Base-by-base conservation (phyloP, 805 yeast genomes). In the Cephaloascus fragrans region DNA sequence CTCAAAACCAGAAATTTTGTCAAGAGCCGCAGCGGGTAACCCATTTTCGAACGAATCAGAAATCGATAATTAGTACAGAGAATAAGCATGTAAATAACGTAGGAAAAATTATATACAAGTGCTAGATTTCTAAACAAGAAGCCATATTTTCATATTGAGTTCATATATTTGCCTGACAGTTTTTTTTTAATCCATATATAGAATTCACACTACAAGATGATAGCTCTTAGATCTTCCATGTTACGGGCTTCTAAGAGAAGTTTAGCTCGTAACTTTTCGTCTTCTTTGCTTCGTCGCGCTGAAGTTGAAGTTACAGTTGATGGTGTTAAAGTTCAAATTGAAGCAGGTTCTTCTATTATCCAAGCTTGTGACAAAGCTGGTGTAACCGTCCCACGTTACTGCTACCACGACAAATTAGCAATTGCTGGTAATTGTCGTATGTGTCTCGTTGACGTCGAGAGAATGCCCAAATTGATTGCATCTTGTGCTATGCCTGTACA, bases 301-400 rank as follows among this genome's bases (percentile, higher is more conserved):
- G 85, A 80, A 40, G 84, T 80, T 50, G 57, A 55, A 44, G 67
- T 75, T 16, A 70, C 72, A 33, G 58, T 75, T 37, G 95, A 86
- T 57, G 93, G 93, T 37, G 73, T 73, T 46, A 71, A 75, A 40
- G 93, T 86, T 34, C 69, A 73, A 39, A 80, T 86, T 46, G 95
- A 85, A 58, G 88, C 88, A 37, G 94, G 95, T 2, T 75, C 94
- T 34, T 81, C 94, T 16, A 80, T 86, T 45, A 85, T 86, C 55
- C 95, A 86, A 64, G 95, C 95, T 38, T 87, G 90, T 47, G 95
- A 86, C 55, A 80, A 81, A 62, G 95, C 95, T 32, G 95, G 95
- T 41, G 89, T 84, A 34, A 71, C 80, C 42, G 81, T 86, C 38
- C 95, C 95, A 33, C 75, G 95, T 48, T 86, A 86, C 69, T 86